A percentile compares a stretch with the other conserved stretches of the same genome.
These are phyloP conservation scores for Macrocybe gigantea DNA, from an alignment of 768 basidiomycete genomes.

Conservation along the genomic window DNA sequence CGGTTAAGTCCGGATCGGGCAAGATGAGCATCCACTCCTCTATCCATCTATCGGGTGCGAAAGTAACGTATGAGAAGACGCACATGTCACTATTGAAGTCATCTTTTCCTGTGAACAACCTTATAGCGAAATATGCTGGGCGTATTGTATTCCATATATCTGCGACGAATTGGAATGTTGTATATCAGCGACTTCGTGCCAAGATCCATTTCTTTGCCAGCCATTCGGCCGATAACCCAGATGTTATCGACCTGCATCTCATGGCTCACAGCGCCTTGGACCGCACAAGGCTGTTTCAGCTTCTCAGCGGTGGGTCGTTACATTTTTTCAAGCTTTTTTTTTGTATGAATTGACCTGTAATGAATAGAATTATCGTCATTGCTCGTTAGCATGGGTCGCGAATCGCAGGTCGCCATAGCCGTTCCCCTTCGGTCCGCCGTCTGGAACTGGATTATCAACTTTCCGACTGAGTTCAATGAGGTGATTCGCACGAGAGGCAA, in stretches of 20 bases:
- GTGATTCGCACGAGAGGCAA: constrained; percentile 54
- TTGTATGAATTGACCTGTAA: background rate
- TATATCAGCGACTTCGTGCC: constrained; percentile 61
- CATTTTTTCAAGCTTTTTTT: background rate
- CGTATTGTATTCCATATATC: constrained; percentile 84
- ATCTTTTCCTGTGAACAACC: constrained; percentile 45
- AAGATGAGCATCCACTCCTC: constrained; percentile 33
- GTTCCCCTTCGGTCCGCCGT: constrained; percentile 69
- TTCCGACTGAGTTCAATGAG: constrained; percentile 75
- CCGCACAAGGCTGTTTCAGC: constrained; percentile 55
- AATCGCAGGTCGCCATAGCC: constrained; percentile 68
- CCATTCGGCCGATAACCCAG: constrained; percentile 37
- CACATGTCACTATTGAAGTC: constrained; percentile 55
- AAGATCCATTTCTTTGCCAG: constrained; percentile 64
- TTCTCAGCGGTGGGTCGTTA: constrained; percentile 55
- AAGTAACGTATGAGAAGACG: constrained; percentile 52
- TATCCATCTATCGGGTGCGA: constrained; percentile 32
- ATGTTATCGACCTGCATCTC: constrained; percentile 70
- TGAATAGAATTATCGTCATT: constrained; percentile 68
- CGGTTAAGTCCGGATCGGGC: constrained; percentile 23
- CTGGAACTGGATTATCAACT: constrained; percentile 87
- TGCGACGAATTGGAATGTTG: constrained; percentile 80
- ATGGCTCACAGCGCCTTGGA: constrained; percentile 77
- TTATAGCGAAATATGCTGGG: constrained; percentile 69
- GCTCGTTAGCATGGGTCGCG: constrained; percentile 74